Base-by-base conservation (phyloP, 2,329 filamentous ascomycete genomes). In the Rhytidhysteron rufulum region DNA sequence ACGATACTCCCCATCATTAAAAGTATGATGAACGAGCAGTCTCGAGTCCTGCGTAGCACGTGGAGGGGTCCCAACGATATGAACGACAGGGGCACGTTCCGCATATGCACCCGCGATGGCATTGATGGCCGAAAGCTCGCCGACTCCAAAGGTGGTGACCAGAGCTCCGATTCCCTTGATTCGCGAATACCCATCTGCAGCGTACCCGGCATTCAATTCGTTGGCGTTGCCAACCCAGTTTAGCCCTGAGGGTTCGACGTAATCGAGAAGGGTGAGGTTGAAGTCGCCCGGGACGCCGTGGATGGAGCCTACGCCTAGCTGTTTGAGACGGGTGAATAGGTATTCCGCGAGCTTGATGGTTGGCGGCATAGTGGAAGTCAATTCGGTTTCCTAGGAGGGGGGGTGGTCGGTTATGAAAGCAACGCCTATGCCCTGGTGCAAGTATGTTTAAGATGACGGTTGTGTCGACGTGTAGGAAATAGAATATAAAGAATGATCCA, bases 111-210 rank as follows among this genome's bases (percentile, higher is more conserved):
- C 86, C 3, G 84, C 85, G 39, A 88, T 65, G 30, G 81, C 85
- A 54, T 88, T 87, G 55, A 88, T 71, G 35, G 84, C 83, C 3
- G 83, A 87, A n/a, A 75, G 58, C 51, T 77, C 74, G 7, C 73
- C 85, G 4, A 88, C 84, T 38, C 85, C 86, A 47, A 88, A 88
- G 1, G 85, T 88, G 30, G 85, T 89, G 50, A 89, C 66, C 34
- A 89, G 65, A 21, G 84, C 84, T 4, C 77, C 75, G 24, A 88
- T 80, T 1, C 73, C 71, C 40, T 73, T 74, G 44, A 76, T 67
- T 13, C 76, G 63, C 3, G 73, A 69, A 48, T 79, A 80, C 5
- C 72, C 76, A 44, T 80, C 77, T 4, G 73, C 72, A 1, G 74
- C 73, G 44, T 77, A 78, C 3, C 62, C 74, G 3, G 72, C 70